Base-by-base conservation (phyloP, 2,329 filamentous ascomycete genomes). In the Trichoderma sp. region DNA sequence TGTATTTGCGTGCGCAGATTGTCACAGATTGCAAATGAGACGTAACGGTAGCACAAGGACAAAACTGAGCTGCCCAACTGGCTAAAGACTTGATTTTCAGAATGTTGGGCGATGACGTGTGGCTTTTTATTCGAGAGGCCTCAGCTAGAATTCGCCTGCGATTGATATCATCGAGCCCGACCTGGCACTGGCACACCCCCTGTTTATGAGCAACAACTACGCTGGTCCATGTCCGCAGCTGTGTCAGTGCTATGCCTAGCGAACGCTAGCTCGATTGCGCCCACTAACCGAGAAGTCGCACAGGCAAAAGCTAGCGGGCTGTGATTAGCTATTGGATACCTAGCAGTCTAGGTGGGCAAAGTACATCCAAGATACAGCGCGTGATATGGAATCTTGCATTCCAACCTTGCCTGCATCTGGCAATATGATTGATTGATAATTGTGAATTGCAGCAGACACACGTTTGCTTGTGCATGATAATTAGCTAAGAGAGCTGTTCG, bases 151-250 rank as follows among this genome's bases (percentile, higher is more conserved):
- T 24, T 50, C 9, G 38, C 35, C 60, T 62, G 62, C 71, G 29
- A 33, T 74, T 67, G 62, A 68, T 74, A 74, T 74, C 72, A 74
- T 74, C 31, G 71, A 29, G 35, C 16, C 24, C 67, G 14, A 33
- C 38, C 38, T 27, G 63, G 16, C 24, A 33, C 38, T 27, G 63
- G 16, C 24, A 33, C 33, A 45, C 41, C 45, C 41, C 65, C 31
- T 68, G 65, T 68, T 56, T 63, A 35, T 24, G 18, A 33, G 31
- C 31, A 63, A 38, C 35, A 38, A 2, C 33, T 38, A 2, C 35
- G 2, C 35, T 16, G 35, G 12, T 38, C 35, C 35, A 16, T 38
- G 35, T 14, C 35, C 35, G 35, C 35, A 38, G 35, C n/a, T 35
- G 50, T 33, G 21, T 69, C 65, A 53, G 65, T 68, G 65, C 21